phyloP scores from a whole-genome alignment of 2,329 filamentous ascomycete genomes.

The Phoma herbarum region DNA sequence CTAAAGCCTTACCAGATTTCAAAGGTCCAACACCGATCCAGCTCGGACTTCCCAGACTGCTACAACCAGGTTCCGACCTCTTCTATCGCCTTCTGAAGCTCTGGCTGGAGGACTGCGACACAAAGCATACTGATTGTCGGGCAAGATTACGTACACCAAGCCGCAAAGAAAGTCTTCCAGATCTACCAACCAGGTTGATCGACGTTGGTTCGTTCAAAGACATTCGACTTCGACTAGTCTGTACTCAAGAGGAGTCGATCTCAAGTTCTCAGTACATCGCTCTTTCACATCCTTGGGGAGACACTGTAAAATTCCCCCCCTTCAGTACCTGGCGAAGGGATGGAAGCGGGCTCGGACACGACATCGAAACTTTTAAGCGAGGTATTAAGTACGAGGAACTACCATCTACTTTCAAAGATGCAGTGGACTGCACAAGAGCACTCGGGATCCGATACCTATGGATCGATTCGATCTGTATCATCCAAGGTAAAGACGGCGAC shows the following conservation, averaged over 20 bases:
- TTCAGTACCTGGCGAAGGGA: neutral
- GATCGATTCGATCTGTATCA: constrained; percentile 42
- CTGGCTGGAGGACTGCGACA: neutral
- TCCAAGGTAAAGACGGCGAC: constrained; percentile 34
- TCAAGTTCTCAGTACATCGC: neutral
- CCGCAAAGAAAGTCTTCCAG: too few species aligned
- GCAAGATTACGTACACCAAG: too few species aligned
- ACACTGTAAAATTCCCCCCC: neutral
- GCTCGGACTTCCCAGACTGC: too few species aligned
- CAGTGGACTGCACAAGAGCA: constrained; percentile 27
- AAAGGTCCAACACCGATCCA: too few species aligned
- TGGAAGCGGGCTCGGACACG: neutral
- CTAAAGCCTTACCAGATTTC: too few species aligned
- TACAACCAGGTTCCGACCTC: too few species aligned
- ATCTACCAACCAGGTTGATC: neutral
- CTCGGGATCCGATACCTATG: constrained; percentile 35
- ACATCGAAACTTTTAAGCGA: neutral
- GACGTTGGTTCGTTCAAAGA: neutral
- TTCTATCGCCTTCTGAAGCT: too few species aligned
- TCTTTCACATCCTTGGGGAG: neutral
- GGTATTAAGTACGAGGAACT: constrained; percentile 6
- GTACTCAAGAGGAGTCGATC: neutral
- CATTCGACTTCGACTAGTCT: neutral
- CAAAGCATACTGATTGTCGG: too few species aligned
- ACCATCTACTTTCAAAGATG: constrained; percentile 33